These are phyloP conservation scores for Brassica hybrid DNA, from an alignment of 441 rosid genomes.

Conservation along the genomic window DNA sequence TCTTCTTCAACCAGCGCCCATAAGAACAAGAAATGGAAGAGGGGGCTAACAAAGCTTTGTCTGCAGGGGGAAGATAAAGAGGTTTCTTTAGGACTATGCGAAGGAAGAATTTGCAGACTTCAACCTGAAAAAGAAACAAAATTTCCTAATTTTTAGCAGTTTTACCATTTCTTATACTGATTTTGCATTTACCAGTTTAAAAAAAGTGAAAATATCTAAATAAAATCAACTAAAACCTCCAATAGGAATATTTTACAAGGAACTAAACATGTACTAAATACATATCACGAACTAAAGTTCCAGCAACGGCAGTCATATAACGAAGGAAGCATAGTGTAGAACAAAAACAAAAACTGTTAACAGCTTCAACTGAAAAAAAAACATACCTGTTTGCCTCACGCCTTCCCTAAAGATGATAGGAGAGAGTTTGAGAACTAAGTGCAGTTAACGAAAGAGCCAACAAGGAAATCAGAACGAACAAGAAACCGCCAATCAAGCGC, in stretches of 20 bases:
- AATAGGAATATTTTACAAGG: conserved; percentile 30
- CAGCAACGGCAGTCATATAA: conserved; percentile 49
- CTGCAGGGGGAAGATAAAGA: conserved; percentile 38
- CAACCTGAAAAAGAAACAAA: conserved; percentile 48
- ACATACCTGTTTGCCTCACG: conserved; percentile 70
- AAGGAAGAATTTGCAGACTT: conserved; percentile 53
- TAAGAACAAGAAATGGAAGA: conserved; percentile 42
- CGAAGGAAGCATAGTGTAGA: neutral
- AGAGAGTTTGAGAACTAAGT: conserved; percentile 63
- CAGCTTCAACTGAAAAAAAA: conserved; percentile 43
- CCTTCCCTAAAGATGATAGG: conserved; percentile 51
- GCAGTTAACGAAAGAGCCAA: conserved; percentile 86
- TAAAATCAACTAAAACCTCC: neutral
- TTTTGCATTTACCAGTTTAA: neutral
- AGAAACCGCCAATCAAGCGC: conserved; percentile 91
- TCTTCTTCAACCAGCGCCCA: conserved; percentile 48
- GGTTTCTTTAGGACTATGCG: conserved; percentile 50
- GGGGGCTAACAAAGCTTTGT: conserved; percentile 42
- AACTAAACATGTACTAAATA: conserved; percentile 34
- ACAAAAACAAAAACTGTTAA: conserved; percentile 40
- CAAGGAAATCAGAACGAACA: conserved; percentile 73
- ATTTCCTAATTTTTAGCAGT: neutral
- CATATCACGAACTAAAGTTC: too few species aligned
- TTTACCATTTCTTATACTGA: neutral
- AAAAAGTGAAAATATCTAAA: neutral